Evolutionary conservation across 2,329 filamentous ascomycete species (phyloP).

Genomic region (Colletotrichum tanaceti): DNA sequence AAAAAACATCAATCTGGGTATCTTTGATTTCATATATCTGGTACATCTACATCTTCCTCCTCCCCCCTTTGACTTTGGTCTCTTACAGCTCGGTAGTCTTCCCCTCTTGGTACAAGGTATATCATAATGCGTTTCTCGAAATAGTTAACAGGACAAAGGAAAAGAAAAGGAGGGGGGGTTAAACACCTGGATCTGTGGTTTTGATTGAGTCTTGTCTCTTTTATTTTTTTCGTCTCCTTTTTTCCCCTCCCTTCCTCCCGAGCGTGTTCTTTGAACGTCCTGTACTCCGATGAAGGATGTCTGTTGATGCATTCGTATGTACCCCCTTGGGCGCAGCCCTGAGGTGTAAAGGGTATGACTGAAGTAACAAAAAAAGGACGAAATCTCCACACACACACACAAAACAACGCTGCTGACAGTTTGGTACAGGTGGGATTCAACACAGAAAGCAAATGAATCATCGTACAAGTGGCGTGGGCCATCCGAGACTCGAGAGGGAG

Average conservation of each 20-base stretch:
- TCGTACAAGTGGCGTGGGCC: not conserved
- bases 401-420: not conserved
- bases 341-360: not conserved
- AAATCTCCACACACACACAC: no score
- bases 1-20: conserved; percentile 33
- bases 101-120: conserved; percentile 21
- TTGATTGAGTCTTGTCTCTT: not conserved
- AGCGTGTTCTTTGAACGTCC: conserved; percentile 1
- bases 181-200: not conserved
- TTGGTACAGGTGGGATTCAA: not conserved
- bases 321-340: conserved; percentile 28
- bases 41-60: conserved; percentile 1
- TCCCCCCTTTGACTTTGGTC: not conserved
- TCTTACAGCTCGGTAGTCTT: not conserved
- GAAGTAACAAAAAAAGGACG: not conserved
- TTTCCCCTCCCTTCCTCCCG: not conserved
- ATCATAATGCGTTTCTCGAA: conserved; percentile 10
- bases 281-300: conserved; percentile 18
- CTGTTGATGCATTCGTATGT: conserved; percentile 4
- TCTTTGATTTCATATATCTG: conserved; percentile 25
- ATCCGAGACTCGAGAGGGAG: not conserved
- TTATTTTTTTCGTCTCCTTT: not conserved
- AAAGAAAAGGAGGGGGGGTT: not conserved
- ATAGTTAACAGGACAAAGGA: not conserved
- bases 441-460: not conserved